Evolutionary conservation across 1,284 basidiomycete genomes (phyloP), one percentile per base, ranked within the genome.

Genomic region (Cryptococcus jaspeensis): DNA sequence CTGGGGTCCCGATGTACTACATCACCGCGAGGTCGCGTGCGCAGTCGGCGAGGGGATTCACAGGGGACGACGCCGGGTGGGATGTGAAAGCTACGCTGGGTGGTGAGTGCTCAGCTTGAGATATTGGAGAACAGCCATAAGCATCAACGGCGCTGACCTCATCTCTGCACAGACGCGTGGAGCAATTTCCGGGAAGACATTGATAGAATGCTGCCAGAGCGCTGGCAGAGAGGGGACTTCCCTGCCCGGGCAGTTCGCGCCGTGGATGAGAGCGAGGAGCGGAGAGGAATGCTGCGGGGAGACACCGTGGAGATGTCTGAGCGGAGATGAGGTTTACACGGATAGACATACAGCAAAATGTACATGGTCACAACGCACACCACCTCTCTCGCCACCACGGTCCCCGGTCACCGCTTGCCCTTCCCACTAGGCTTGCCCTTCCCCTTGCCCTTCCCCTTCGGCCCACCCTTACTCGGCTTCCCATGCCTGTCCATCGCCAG

Each of bases 1-100:
- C 84, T 44, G 91, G 91, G 4, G 79, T 93, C 49, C 91, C 91
- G 2, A 83, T 93, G 60, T 94, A 92, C 69, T 93, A 90, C 70
- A 73, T 92, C 50, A 91, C 89, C 5, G 85, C 76, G 5, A 61
- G 65, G 37, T 70, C 67, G 6, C 52, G 67, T 6, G 46, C 59
- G 15, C 35, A 54, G 47, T 20, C 56, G 22, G 52, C 43, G 37
- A 55, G 53, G 42, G 47, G 60, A 18, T 54, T 58, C 28, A 45
- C 53, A 16, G 42, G 32, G 2, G 56, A 46, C 16, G 62, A 58
- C 16, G 12, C 37, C 13, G 48, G 48, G 8, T 49, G 40, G 25
- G 62, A 65, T 11, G 36, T 70, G 37, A 20, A 42, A n/a, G 59
- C 58, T 16, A 67, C 62, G 4, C 11, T 70, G 20, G 9, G 16